Base-by-base conservation (phyloP, 106 monocot genomes). In the Hemerocallis citrina region DNA sequence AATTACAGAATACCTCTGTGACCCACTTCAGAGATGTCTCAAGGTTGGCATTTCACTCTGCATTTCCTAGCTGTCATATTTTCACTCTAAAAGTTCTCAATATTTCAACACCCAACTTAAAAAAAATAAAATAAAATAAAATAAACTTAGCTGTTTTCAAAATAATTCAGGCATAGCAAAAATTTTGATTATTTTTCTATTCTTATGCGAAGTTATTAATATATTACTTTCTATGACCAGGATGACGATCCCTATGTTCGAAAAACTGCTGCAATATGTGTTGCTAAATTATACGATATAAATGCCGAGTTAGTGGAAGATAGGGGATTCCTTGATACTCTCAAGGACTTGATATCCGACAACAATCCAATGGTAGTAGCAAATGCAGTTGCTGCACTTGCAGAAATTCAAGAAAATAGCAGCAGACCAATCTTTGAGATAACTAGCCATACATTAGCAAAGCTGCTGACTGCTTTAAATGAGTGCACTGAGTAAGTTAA, bases 361-460 rank as follows among this genome's bases (percentile, higher is more conserved):
- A 98, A 88, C 64, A 98, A 98, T 85, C 96, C 96, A 33, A 98
- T 98, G 96, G 96, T 98, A 27, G 96, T 98, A 33, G 96, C 96
- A 62, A 98, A 98, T 85, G 96, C 96, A 33, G 91, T 98, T 40
- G 96, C 96, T 44, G 96, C 96, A 24, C 96, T 98, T 66, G 91
- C 96, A 68, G 96, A 98, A 71, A 98, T 98, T 54, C 84, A 98
- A 58, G 96, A 98, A 64, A 82, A 64, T 27, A 91, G 87, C 60
- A 70, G n/a, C 39, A 61, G 72, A n/a, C 82, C 84, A 58, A 79
- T 91, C 41, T 98, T 98, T 88, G 96, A 98, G 55, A 92, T 98
- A 15, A 91, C 91, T 29, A 80, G 84, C 70, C 81, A 76, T 68
- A 98, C 91, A 59, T 77, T 91, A 71, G 68, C 96, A 52, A 98